Evolutionary conservation across 108 stramenopile species (phyloP), one percentile per base, ranked within the genome.

Genomic region (Pinguiococcus pyrenoidosus): DNA sequence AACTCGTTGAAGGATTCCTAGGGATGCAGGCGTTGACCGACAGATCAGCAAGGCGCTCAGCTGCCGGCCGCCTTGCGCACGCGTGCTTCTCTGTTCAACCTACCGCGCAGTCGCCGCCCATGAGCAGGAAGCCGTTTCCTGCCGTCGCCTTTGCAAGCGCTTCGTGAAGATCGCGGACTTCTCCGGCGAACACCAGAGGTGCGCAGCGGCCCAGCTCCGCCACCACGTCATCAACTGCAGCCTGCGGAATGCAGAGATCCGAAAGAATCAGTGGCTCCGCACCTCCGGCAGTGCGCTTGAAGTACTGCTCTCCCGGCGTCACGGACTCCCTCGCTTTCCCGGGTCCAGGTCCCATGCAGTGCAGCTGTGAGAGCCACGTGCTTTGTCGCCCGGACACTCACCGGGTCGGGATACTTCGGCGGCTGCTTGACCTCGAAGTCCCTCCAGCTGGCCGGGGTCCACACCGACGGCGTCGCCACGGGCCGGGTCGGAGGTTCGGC

Each of bases 31-130:
- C n/a, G n/a, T n/a, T n/a, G n/a, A n/a, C n/a, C n/a, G n/a, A n/a
- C n/a, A n/a, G n/a, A n/a, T n/a, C n/a, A n/a, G n/a, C n/a, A n/a
- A n/a, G n/a, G n/a, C n/a, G n/a, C n/a, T n/a, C n/a, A n/a, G n/a
- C n/a, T n/a, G n/a, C n/a, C n/a, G n/a, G n/a, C n/a, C n/a, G n/a
- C n/a, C n/a, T n/a, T n/a, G n/a, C n/a, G n/a, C n/a, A n/a, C n/a
- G n/a, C n/a, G n/a, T n/a, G n/a, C n/a, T n/a, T n/a, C n/a, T n/a
- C n/a, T n/a, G n/a, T n/a, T n/a, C n/a, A n/a, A n/a, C n/a, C n/a
- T n/a, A n/a, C n/a, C 20, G 96, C 93, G 66, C 93, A 99, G 68
- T 99, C 96, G 8, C 96, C 96, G 9, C 93, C 96, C 86, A 95
- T 93, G 41, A 99, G 74, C 37, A 99, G 68, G 57, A 99, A 94